Evolutionary conservation across 768 basidiomycete species (phyloP), one percentile per base, ranked within the genome.

Genomic region (Tremella fuciformis): DNA sequence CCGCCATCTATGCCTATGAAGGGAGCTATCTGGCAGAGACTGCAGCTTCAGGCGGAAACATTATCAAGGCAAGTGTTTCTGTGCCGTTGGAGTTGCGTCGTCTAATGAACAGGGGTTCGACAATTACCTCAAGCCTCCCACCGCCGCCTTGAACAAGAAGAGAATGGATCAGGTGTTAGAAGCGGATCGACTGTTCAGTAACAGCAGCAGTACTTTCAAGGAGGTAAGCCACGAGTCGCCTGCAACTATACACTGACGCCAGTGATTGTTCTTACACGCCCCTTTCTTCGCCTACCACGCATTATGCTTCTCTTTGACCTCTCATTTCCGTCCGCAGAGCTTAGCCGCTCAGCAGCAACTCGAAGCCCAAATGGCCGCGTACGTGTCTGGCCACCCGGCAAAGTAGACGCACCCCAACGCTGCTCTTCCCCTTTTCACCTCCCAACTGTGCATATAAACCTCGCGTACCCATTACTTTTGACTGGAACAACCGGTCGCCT

Each of bases 11-110:
- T 56, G 72, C 71, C 2, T 79, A 77, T 53, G 79, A 80, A 52
- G 77, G 77, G 1, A 78, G 76, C 25, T 80, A 80, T 55, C 69
- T 80, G 15, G 74, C 76, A 41, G 78, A 79, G 60, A 66, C 75
- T 46, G 60, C 69, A 38, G 60, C 68, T 0, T 62, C 76, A 8
- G 73, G 77, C 2, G 79, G 79, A 8, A 80, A 80, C 65, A 79
- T 80, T 58, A 79, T 80, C 66, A 78, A 78, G 65, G 77, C 77
- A 44, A 46, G 66, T 48, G 8, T n/a, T 19, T 19, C 19, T 21
- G 11, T 13, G 19, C 8, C 18, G 38, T 6, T 34, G 29, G 6
- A 34, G 29, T 34, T 11, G 29, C 22, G 7, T 24, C 4, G 11
- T 2, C 22, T 18, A 13, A 22, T 55, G n/a, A 47, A 24, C 38